Evolutionary conservation across 257 asterid species (phyloP).

Genomic region (Scutellaria barbata): DNA sequence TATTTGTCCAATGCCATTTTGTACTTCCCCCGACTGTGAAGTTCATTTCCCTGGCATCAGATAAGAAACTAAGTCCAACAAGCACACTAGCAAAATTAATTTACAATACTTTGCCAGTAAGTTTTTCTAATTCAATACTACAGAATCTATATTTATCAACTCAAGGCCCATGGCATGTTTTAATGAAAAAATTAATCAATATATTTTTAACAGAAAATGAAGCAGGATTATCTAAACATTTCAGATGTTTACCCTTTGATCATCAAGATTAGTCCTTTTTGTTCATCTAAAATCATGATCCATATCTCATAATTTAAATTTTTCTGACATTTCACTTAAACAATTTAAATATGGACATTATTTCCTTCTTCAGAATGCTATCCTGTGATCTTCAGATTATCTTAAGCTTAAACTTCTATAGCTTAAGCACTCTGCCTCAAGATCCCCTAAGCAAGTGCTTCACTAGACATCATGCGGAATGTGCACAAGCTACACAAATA

Average conservation of each 20-base stretch:
- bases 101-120: neutral
- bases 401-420: neutral
- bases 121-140: conserved; percentile 13
- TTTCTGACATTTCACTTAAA: neutral
- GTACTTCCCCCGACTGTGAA: conserved; percentile 82
- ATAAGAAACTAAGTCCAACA: conserved; percentile 26
- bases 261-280: neutral
- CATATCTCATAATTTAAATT: neutral
- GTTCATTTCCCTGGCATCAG: conserved; percentile 79
- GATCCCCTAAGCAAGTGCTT: neutral
- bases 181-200: neutral
- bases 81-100: conserved; percentile 9
- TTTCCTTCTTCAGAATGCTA: neutral
- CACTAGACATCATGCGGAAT: neutral
- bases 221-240: neutral
- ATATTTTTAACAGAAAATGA: neutral
- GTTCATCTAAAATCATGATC: conserved; percentile 5
- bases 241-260: neutral
- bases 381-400: neutral
- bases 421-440: neutral
- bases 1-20: conserved; percentile 76
- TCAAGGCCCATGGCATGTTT: neutral
- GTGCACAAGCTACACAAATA: neutral
- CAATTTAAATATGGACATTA: neutral
- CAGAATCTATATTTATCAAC: neutral